phyloP scores from a whole-genome alignment of 495 filamentous ascomycete species.

The Pseudomonodictys pantanalensis region DNA sequence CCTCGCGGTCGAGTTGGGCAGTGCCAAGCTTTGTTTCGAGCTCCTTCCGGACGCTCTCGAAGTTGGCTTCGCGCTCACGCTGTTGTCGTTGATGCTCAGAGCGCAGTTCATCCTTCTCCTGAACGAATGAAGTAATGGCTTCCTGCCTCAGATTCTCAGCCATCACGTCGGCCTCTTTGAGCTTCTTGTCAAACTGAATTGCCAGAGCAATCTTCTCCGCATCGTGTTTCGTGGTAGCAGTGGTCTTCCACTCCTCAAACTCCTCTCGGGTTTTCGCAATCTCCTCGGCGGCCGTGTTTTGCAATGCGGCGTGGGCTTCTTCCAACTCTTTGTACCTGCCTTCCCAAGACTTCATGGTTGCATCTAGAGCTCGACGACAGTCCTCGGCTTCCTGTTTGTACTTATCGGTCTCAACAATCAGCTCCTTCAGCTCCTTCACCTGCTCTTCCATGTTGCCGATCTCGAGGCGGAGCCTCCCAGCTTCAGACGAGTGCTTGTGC shows the following conservation, averaged over 20 bases:
- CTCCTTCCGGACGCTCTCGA: slow-evolving; percentile 29
- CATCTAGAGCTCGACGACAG: slow-evolving; percentile 9
- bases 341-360: slow-evolving; percentile 16
- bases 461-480: slow-evolving; percentile 32
- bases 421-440: slow-evolving; percentile 30
- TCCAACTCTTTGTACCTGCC: slow-evolving; percentile 17
- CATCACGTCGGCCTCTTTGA: slow-evolving; percentile 24
- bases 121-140: slow-evolving; percentile 18
- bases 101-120: slow-evolving; percentile 28
- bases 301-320: slow-evolving; percentile 7
- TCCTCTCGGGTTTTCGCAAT: slow-evolving; percentile 20
- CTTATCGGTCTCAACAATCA: slow-evolving; percentile 20
- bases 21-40: slow-evolving; percentile 26
- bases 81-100: slow-evolving; percentile 29
- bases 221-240: slow-evolving; percentile 17
- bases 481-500: slow-evolving; percentile 32
- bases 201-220: slow-evolving; percentile 31
- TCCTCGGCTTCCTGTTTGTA: slow-evolving; percentile 25
- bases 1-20: slow-evolving; percentile 35
- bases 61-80: slow-evolving; percentile 25
- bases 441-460: slow-evolving; percentile 41
- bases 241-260: slow-evolving; percentile 32
- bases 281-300: slow-evolving; percentile 23
- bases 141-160: slow-evolving; percentile 23
- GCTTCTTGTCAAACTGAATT: slow-evolving; percentile 29